Conservation (phyloP, 768 basidiomycete genomes). For the Mycena capillaripes region DNA sequence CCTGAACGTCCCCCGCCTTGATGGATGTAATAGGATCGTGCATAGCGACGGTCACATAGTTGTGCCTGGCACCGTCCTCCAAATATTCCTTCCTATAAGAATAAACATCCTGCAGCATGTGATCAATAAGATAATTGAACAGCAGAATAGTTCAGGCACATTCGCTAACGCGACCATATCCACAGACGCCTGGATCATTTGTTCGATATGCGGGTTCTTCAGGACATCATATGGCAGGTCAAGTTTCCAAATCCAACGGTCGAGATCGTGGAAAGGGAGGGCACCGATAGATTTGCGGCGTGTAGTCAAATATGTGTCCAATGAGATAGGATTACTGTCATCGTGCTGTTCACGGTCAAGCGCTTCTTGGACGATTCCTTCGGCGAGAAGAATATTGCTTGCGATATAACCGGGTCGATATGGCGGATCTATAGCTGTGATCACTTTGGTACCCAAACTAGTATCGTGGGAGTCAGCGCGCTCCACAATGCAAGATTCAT, state of each 20-base stretch:
- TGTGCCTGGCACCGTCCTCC: slow-evolving; percentile 40
- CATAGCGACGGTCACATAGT: slow-evolving; percentile 42
- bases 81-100: slow-evolving; percentile 42
- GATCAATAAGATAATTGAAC: background rate
- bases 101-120: slow-evolving; percentile 38
- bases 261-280: slow-evolving; percentile 34
- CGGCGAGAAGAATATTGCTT: slow-evolving; percentile 36
- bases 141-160: slow-evolving; percentile 11
- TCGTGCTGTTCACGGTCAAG: slow-evolving; percentile 34
- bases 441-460: slow-evolving; percentile 29
- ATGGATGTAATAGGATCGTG: slow-evolving; percentile 34
- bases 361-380: slow-evolving; percentile 38
- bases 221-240: slow-evolving; percentile 29
- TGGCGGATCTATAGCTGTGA: slow-evolving; percentile 31
- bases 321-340: slow-evolving; percentile 24
- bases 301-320: slow-evolving; percentile 35
- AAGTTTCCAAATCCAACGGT: slow-evolving; percentile 36
- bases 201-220: slow-evolving; percentile 29
- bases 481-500: background rate
- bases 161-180: slow-evolving; percentile 37
- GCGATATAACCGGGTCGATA: slow-evolving; percentile 29
- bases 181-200: slow-evolving; percentile 31
- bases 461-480: background rate
- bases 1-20: slow-evolving; percentile 33
- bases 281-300: slow-evolving; percentile 37